These are phyloP conservation scores for Sporopachydermia lactativora DNA, from an alignment of 805 yeast species.

Conservation along the genomic window DNA sequence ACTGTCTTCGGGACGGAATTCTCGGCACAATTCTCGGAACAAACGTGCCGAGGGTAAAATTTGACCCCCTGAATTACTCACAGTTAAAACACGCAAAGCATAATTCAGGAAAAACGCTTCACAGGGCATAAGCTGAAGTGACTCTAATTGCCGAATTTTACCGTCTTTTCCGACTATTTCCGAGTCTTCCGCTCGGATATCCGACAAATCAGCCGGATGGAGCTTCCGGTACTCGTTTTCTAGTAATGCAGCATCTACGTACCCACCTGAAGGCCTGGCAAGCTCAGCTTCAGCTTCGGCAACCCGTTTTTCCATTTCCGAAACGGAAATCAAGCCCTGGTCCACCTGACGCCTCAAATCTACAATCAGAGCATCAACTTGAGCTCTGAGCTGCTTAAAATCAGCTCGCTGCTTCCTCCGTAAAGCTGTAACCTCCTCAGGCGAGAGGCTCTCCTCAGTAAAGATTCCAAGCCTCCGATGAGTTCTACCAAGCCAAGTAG, in stretches of 20 bases:
- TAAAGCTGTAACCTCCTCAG: constrained; percentile 65
- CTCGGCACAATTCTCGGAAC: constrained; percentile 13
- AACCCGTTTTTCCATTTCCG: neutral
- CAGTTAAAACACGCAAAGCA: constrained; percentile 36
- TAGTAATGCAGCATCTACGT: constrained; percentile 19
- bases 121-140: constrained; percentile 56
- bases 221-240: constrained; percentile 20
- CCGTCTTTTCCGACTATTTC: constrained; percentile 17
- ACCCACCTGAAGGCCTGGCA: constrained; percentile 12
- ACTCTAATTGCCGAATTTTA: constrained; percentile 18
- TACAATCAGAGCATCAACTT: constrained; percentile 36
- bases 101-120: constrained; percentile 61
- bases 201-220: constrained; percentile 9
- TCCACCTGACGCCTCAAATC: constrained; percentile 25
- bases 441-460: constrained; percentile 24
- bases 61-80: constrained; percentile 14
- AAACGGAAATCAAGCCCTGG: constrained; percentile 19
- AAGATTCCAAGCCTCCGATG: constrained; percentile 36
- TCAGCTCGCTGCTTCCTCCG: constrained; percentile 59
- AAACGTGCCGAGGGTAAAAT: constrained; percentile 17
- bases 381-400: constrained; percentile 57
- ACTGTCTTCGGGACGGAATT: constrained; percentile 17
- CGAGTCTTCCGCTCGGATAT: constrained; percentile 24
- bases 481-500: constrained; percentile 74
- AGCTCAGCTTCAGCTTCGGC: constrained; percentile 12